Evolutionary conservation across 148 eudicot species (phyloP), one percentile per base, ranked within the genome.

Genomic region (Nyssa sinensis): DNA sequence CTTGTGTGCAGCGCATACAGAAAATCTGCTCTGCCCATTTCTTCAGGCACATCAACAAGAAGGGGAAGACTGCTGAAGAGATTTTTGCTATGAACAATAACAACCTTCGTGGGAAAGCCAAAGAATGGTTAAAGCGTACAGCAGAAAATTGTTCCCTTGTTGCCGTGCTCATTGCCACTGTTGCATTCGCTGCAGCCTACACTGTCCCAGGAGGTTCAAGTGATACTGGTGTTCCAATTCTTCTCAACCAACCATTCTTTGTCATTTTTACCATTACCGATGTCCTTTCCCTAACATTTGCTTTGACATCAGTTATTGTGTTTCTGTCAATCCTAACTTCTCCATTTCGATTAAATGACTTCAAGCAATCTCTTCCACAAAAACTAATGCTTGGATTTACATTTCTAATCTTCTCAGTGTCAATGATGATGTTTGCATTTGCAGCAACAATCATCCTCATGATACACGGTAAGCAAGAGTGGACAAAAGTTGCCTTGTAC

Each of bases 321-420:
- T 60, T 60, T 27, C 63, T 60, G 14, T 25, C 63, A 12, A 60
- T 60, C 63, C 63, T 60, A 29, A 60, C 63, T 11, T 60, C 63
- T 0, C 31, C 63, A 8, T 60, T 60, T 9, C 30, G 31, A 4
- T 60, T 60, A 60, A 25, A 27, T 6, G 63, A 60, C 63, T 60
- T 60, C 63, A 60, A 24, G 31, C 31, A 24, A 0, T 27, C n/a
- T n/a, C n/a, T n/a, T n/a, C n/a, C n/a, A n/a, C n/a, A n/a, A n/a
- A n/a, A n/a, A n/a, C n/a, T n/a, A n/a, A n/a, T n/a, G n/a, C n/a
- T n/a, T n/a, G n/a, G n/a, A n/a, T n/a, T n/a, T n/a, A n/a, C n/a
- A n/a, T n/a, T n/a, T n/a, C n/a, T n/a, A n/a, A n/a, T n/a, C n/a
- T n/a, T n/a, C n/a, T n/a, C n/a, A n/a, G n/a, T n/a, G n/a, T n/a